phyloP scores from a whole-genome alignment of 176 grass and related monocot species.

The bread wheat (Triticum aestivum) region DNA sequence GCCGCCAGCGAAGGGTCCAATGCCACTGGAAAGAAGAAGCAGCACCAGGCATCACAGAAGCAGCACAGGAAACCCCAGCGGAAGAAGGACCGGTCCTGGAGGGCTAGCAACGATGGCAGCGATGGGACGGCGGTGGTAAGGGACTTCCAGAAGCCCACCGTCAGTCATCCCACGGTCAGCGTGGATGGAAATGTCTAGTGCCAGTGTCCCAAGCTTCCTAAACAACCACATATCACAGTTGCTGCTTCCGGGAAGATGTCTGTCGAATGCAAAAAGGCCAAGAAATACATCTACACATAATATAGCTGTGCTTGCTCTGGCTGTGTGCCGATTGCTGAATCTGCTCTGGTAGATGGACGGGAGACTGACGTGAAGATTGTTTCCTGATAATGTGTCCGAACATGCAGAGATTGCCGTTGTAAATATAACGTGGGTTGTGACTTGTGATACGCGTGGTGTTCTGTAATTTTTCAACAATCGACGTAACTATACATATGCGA shows the following conservation, averaged over 20 bases:
- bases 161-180: constrained; percentile 4
- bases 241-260: neutral
- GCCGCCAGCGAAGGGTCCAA: constrained; percentile 27
- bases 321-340: neutral
- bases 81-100: constrained; percentile 81
- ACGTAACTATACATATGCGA: neutral
- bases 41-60: constrained; percentile 38
- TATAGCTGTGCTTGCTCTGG: too few species aligned
- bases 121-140: constrained; percentile 55
- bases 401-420: neutral
- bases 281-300: neutral
- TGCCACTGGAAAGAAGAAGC: constrained; percentile 32
- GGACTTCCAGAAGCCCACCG: constrained; percentile 48
- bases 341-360: neutral
- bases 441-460: neutral
- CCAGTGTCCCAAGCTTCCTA: neutral
- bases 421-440: neutral
- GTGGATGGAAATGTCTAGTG: constrained; percentile 7
- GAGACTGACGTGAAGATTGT: neutral
- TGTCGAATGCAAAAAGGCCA: neutral
- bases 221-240: neutral
- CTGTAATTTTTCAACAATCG: neutral
- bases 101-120: constrained; percentile 41
- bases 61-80: constrained; percentile 65
- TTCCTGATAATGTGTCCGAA: neutral